A percentile compares a stretch with the other conserved stretches of the same genome.
These are phyloP conservation scores for Curvularia sp. DNA, from an alignment of 2,329 filamentous ascomycete species.

Conservation along the genomic window DNA sequence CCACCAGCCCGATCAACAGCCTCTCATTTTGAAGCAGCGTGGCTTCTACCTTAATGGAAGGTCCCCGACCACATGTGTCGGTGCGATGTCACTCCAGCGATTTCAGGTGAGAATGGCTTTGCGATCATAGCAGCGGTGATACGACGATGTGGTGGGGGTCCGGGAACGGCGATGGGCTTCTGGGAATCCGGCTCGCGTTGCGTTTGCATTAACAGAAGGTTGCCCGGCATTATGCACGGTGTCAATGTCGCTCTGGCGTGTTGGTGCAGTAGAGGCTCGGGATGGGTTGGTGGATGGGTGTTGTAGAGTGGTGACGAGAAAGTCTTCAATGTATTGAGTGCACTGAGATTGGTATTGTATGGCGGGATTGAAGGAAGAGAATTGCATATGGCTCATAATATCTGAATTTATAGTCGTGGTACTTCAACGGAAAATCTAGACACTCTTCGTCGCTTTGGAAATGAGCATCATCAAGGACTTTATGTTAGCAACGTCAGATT, in stretches of 20 bases:
- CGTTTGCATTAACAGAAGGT: no score
- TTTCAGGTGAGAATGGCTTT: no score
- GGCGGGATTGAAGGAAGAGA: background rate
- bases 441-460: background rate
- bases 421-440: no score
- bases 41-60: no score
- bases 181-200: no score
- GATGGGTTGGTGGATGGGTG: slow-evolving; percentile 10
- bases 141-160: no score
- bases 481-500: background rate
- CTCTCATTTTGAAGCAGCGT: no score
- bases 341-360: background rate
- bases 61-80: no score
- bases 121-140: no score
- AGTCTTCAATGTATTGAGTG: background rate
- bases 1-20: no score
- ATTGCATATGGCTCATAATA: background rate
- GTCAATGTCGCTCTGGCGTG: slow-evolving; percentile 22
- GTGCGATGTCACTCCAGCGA: no score
- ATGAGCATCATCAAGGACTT: background rate
- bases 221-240: slow-evolving; percentile 7
- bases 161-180: no score
- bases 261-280: slow-evolving; percentile 26
- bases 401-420: background rate
- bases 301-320: background rate